Evolutionary conservation across 768 basidiomycete species (phyloP).

Genomic region (Zangia roseola): DNA sequence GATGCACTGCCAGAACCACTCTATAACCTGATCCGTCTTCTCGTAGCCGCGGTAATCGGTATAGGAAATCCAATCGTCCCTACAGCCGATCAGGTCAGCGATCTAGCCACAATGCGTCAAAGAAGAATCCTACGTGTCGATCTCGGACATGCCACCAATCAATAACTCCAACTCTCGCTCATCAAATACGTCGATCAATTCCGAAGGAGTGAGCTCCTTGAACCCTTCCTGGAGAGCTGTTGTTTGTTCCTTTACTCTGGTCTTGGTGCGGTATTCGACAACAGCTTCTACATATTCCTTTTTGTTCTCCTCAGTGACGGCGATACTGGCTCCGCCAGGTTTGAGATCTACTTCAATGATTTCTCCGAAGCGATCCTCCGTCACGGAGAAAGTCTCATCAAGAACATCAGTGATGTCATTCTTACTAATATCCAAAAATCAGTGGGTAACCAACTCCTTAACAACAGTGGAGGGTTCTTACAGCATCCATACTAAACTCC

Average conservation of each 20-base stretch:
- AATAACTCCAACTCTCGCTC: conserved; percentile 86
- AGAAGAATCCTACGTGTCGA: conserved; percentile 62
- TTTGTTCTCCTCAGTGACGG: conserved; percentile 76
- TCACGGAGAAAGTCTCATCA: conserved; percentile 69
- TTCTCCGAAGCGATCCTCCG: conserved; percentile 77
- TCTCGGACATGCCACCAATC: conserved; percentile 92
- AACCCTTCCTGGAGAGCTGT: conserved; percentile 85
- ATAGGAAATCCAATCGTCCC: conserved; percentile 92
- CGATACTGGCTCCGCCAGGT: conserved; percentile 55
- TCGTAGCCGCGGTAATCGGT: conserved; percentile 90
- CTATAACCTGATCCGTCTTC: conserved; percentile 83
- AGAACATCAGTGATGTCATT: conserved; percentile 75
- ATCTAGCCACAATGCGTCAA: not conserved
- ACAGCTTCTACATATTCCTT: conserved; percentile 75
- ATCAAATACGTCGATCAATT: conserved; percentile 86
- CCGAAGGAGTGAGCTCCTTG: conserved; percentile 78
- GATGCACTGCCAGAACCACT: conserved; percentile 96
- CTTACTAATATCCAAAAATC: conserved; percentile 41
- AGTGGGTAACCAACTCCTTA: not conserved
- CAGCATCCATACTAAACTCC: conserved; percentile 76
- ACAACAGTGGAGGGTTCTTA: conserved; percentile 34
- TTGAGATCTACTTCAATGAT: conserved; percentile 64
- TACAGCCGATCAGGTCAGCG: conserved; percentile 21
- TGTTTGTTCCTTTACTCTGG: conserved; percentile 81
- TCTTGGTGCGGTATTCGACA: conserved; percentile 80